Evolutionary conservation across 805 yeast species (phyloP).

Genomic region (Saccharomycopsis fodiens): DNA sequence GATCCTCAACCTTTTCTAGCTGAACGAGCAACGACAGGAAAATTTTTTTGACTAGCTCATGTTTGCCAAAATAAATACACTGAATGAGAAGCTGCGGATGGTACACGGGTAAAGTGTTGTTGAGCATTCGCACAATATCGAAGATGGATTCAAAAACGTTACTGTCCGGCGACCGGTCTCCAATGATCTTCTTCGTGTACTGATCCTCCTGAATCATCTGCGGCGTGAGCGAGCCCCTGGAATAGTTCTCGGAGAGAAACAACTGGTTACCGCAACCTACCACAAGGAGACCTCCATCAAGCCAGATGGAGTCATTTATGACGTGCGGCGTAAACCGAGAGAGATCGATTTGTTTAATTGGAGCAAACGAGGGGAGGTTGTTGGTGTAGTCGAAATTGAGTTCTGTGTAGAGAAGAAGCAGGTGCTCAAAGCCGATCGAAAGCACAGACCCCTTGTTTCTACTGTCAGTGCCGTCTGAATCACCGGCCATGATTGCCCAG

Average conservation of each 20-base stretch:
- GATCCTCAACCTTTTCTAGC: slow-evolving; percentile 41
- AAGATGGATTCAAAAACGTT: slow-evolving; percentile 35
- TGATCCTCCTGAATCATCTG: slow-evolving; percentile 31
- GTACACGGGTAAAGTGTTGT: slow-evolving; percentile 84
- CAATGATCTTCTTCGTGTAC: slow-evolving; percentile 46
- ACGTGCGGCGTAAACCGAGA: slow-evolving; percentile 64
- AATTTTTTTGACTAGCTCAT: slow-evolving; percentile 47
- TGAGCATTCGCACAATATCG: slow-evolving; percentile 66
- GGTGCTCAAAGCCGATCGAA: slow-evolving; percentile 66
- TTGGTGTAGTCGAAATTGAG: slow-evolving; percentile 85
- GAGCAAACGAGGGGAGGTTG: slow-evolving; percentile 65
- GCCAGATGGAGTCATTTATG: slow-evolving; percentile 88
- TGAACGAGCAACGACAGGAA: slow-evolving; percentile 44
- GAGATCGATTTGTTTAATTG: slow-evolving; percentile 67
- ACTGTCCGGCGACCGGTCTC: slow-evolving; percentile 34
- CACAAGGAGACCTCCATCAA: slow-evolving; percentile 68
- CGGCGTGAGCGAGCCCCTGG: slow-evolving; percentile 37
- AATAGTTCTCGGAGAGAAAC: slow-evolving; percentile 62
- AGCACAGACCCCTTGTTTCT: slow-evolving; percentile 59
- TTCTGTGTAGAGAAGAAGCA: slow-evolving; percentile 68
- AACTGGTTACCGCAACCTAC: slow-evolving; percentile 88
- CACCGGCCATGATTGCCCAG: slow-evolving; percentile 54
- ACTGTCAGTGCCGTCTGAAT: slow-evolving; percentile 26
- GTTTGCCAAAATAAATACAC: slow-evolving; percentile 54
- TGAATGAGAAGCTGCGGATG: slow-evolving; percentile 88